Evolutionary conservation across 2,329 filamentous ascomycete genomes (phyloP).

Genomic region (Trichophyton simii): DNA sequence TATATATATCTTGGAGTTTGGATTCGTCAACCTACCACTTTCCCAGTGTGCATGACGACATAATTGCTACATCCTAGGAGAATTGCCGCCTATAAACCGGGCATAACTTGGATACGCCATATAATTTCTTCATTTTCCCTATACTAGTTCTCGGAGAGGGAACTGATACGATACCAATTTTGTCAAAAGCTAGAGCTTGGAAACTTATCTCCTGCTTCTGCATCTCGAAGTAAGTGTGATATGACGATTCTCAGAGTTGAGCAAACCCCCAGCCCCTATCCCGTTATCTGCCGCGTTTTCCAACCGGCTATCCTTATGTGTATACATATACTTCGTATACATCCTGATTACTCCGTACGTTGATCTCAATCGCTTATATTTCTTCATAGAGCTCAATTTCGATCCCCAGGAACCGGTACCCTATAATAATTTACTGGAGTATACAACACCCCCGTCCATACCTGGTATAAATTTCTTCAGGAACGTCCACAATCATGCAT

Average conservation of each 20-base stretch:
- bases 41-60: too few species aligned
- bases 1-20: too few species aligned
- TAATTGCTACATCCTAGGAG: too few species aligned
- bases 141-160: neutral
- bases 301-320: neutral
- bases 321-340: neutral
- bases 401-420: neutral
- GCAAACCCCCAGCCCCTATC: neutral
- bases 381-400: neutral
- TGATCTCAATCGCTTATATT: neutral
- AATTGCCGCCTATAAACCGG: neutral
- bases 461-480: neutral
- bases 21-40: too few species aligned
- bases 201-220: neutral
- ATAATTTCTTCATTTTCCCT: neutral
- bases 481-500: constrained; percentile 17
- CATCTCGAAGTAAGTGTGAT: neutral
- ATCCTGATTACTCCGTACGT: neutral
- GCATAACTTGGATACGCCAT: neutral
- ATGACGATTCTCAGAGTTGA: neutral
- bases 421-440: neutral
- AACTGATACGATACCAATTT: neutral
- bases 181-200: neutral
- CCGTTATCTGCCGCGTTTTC: neutral
- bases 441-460: neutral